Base-by-base conservation (phyloP, 2,329 filamentous ascomycete genomes). In the Pestalotiopsis sp. region DNA sequence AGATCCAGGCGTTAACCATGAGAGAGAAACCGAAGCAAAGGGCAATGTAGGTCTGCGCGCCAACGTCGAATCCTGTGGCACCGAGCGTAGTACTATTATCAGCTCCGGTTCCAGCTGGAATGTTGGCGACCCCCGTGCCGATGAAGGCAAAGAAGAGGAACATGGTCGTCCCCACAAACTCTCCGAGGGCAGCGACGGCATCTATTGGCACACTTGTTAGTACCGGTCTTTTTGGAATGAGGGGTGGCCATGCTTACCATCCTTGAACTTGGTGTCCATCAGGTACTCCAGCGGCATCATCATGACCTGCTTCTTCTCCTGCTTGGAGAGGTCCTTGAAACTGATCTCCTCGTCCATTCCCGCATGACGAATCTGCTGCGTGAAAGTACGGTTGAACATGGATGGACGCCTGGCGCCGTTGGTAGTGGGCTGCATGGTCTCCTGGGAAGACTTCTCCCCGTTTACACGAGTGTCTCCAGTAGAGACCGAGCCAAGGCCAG, bases 91-190 rank as follows among this genome's bases (percentile, higher is more conserved):
- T 58, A 61, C 68, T 45, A 66, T 69, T 45, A 45, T 64, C 65
- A 59, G 65, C 74, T 20, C 79, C 79, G 7, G 17, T 39, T 11
- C 27, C 31, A 13, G 45, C 14, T 20, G 41, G 45, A 14, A 38
- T 58, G 64, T 81, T 81, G 75, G 79, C 79, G 17, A 81, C 79
- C 66, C 79, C 75, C 3, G 80, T 81, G 7, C 80, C 80, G 4
- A 79, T 76, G 68, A 83, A 83, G 68, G 81, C 81, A 68, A 83
- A 81, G 76, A 83, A 82, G 64, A 83, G 77, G 45, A 65, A 65
- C 64, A 65, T 57, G 45, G 49, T 57, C 4, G 64, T 65, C 17
- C 64, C 64, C 0, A 65, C 49, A 23, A 55, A 65, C 23, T 65
- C 64, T 27, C 64, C 49, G 5, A 65, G 25, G 12, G 64, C 64